Conservation (phyloP, 1,284 basidiomycete species). For the Moesziomyces sp. region DNA sequence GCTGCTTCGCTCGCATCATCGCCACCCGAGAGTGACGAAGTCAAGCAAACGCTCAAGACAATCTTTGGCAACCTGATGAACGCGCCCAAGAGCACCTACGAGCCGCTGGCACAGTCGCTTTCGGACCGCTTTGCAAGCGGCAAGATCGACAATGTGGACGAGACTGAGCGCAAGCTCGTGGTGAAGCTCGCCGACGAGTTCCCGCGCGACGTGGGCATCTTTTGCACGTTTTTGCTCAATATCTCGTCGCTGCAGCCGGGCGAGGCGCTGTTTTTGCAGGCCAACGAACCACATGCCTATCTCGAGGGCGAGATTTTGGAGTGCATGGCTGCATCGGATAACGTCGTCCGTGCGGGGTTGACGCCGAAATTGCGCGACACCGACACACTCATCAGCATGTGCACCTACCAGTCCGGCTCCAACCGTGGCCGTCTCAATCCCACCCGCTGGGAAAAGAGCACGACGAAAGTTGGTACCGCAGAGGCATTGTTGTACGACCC, state of each 20-base stretch:
- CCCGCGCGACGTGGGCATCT: slow-evolving; percentile 90
- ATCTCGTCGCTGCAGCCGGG: slow-evolving; percentile 82
- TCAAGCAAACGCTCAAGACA: slow-evolving; percentile 30
- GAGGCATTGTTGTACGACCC: slow-evolving; percentile 80
- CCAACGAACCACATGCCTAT: slow-evolving; percentile 97
- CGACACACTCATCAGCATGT: slow-evolving; percentile 84
- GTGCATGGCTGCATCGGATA: slow-evolving; percentile 74
- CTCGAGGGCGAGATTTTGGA: slow-evolving; percentile 72
- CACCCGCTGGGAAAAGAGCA: slow-evolving; percentile 2
- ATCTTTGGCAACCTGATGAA: slow-evolving; percentile 59
- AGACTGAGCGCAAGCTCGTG: slow-evolving; percentile 73
- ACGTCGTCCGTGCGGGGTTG: slow-evolving; percentile 96
- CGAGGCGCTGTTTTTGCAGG: slow-evolving; percentile 92
- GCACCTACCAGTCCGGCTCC: slow-evolving; percentile 81
- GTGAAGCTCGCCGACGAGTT: slow-evolving; percentile 82
- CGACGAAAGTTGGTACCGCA: background rate
- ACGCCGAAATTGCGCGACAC: slow-evolving; percentile 96
- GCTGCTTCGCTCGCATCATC: background rate
- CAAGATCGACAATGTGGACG: slow-evolving; percentile 1
- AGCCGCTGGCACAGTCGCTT: slow-evolving; percentile 19
- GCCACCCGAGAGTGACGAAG: slow-evolving; percentile 6
- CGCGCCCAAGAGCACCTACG: slow-evolving; percentile 1
- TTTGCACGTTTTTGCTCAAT: slow-evolving; percentile 93
- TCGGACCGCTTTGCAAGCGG: slow-evolving; percentile 16
- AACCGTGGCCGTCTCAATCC: slow-evolving; percentile 71